phyloP scores from a whole-genome alignment of 768 basidiomycete species.

The Suillus spraguei region DNA sequence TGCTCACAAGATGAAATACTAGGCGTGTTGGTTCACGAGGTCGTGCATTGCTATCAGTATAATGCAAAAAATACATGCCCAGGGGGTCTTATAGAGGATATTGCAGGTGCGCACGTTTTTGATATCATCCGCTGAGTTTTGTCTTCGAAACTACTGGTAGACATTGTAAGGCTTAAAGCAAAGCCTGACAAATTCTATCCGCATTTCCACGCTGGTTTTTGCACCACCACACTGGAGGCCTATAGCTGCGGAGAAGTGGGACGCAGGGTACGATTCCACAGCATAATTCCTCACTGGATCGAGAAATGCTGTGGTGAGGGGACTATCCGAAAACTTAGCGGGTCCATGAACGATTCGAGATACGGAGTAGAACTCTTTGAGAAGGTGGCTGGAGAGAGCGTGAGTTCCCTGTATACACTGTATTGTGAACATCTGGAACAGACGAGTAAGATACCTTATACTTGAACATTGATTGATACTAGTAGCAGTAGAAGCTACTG shows the following conservation, averaged over 20 bases:
- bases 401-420: no score
- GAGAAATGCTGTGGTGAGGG: slow-evolving; percentile 56
- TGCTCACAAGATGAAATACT: no score
- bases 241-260: slow-evolving; percentile 56
- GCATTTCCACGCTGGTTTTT: slow-evolving; percentile 61
- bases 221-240: slow-evolving; percentile 73
- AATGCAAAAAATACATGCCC: slow-evolving; percentile 63
- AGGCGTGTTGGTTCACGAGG: no score
- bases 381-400: no score
- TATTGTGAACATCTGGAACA: slow-evolving; percentile 48
- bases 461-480: neutral
- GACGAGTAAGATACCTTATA: neutral
- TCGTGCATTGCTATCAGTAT: slow-evolving; percentile 76
- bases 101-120: slow-evolving; percentile 58
- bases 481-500: neutral
- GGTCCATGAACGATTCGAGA: no score
- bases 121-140: slow-evolving; percentile 1
- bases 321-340: slow-evolving; percentile 62
- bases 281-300: slow-evolving; percentile 74
- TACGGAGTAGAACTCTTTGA: no score
- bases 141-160: slow-evolving; percentile 35
- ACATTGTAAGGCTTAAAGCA: no score
- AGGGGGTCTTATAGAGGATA: slow-evolving; percentile 74
- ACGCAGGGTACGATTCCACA: slow-evolving; percentile 74
- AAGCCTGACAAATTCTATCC: no score